Conservation (phyloP, 176 grass and related monocot genomes). For the Elaeis guineensis region DNA sequence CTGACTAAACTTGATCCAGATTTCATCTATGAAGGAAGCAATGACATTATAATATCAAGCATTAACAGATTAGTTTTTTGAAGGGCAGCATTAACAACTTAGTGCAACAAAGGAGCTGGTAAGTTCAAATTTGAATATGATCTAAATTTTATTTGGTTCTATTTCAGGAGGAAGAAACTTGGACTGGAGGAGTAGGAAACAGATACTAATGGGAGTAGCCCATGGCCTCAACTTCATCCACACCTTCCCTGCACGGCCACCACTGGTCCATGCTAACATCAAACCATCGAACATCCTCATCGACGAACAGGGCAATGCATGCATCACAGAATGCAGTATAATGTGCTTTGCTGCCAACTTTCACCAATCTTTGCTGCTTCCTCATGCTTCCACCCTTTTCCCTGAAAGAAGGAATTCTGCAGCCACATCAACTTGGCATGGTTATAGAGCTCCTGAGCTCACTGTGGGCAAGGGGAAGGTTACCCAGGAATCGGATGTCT, state of each 20-base stretch:
- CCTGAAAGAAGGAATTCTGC: constrained; percentile 7
- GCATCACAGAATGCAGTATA: constrained; percentile 62
- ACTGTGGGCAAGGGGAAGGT: constrained; percentile 16
- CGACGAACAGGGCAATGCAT: constrained; percentile 52
- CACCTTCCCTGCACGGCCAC: constrained; percentile 36
- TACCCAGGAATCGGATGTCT: constrained; percentile 52
- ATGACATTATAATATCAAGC: no score
- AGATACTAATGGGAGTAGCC: constrained; percentile 36
- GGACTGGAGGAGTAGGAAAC: constrained; percentile 46
- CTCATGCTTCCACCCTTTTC: constrained; percentile 24
- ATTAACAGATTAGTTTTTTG: no score
- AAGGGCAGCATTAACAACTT: no score
- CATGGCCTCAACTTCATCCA: constrained; percentile 65
- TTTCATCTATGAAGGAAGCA: no score
- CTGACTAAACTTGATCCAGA: no score
- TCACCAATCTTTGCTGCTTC: constrained; percentile 18
- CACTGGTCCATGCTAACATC: constrained; percentile 57
- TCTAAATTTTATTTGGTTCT: neutral
- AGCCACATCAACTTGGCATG: constrained; percentile 20
- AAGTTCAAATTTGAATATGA: neutral
- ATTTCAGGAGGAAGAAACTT: constrained; percentile 7
- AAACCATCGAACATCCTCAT: constrained; percentile 79
- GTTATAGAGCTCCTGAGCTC: constrained; percentile 60
- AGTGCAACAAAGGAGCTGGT: no score
- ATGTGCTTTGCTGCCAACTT: constrained; percentile 45